A percentile compares a stretch with the other conserved stretches of the same genome.
Evolutionary conservation across 257 asterid species (phyloP).

Genomic region (Henckelia pumila): DNA sequence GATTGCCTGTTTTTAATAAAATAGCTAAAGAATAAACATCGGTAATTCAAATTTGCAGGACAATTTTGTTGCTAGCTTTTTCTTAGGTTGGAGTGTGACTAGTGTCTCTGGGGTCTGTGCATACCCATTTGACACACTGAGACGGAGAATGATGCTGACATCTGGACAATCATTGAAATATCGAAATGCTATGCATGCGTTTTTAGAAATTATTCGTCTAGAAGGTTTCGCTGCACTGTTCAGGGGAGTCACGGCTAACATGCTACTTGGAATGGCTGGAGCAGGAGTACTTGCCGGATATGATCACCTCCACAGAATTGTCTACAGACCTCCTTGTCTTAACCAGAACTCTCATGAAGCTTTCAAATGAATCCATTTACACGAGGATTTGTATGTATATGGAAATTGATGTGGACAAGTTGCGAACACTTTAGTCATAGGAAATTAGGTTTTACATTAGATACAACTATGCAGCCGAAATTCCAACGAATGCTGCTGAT

Average conservation of each 20-base stretch:
- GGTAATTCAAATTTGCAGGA: conserved; percentile 50
- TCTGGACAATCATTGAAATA: conserved; percentile 84
- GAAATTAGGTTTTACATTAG: not conserved
- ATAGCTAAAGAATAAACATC: not conserved
- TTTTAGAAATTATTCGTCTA: not conserved
- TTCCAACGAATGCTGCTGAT: conserved; percentile 10
- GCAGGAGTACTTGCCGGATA: conserved; percentile 99
- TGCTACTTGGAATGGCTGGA: conserved; percentile 89
- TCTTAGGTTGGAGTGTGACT: conserved; percentile 81
- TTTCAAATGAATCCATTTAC: conserved; percentile 38
- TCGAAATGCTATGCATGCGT: conserved; percentile 31
- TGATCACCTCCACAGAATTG: conserved; percentile 65
- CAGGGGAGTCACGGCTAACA: conserved; percentile 69
- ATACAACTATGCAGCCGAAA: conserved; percentile 18
- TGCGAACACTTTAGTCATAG: not conserved
- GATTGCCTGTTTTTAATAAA: not conserved
- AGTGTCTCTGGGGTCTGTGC: conserved; percentile 88
- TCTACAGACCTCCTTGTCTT: conserved; percentile 43
- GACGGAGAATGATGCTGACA: conserved; percentile 96
- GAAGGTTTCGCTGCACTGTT: not conserved
- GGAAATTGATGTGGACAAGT: conserved; percentile 3
- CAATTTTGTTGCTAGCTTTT: conserved; percentile 82
- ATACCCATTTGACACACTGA: conserved; percentile 88
- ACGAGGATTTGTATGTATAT: conserved; percentile 10
- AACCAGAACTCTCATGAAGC: conserved; percentile 54